phyloP scores from a whole-genome alignment of 805 yeast species.

The Yarrowia osloensis region DNA sequence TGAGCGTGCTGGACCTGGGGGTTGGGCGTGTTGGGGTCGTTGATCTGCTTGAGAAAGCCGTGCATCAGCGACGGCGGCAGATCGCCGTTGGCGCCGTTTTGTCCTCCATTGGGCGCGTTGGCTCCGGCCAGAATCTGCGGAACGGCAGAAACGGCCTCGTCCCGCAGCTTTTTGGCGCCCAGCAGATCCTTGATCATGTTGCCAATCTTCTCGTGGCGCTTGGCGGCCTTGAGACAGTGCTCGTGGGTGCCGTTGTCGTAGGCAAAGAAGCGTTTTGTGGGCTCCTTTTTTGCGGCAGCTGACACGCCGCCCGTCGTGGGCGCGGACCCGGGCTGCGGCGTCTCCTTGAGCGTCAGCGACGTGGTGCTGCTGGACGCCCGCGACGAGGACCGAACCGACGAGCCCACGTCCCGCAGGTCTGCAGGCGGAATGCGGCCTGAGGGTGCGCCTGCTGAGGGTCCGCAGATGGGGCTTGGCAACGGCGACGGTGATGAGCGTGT shows the following conservation, averaged over 20 bases:
- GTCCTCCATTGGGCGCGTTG: background rate
- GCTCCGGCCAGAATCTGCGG: constrained; percentile 21
- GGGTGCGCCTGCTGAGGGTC: background rate
- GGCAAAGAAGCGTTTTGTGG: constrained; percentile 36
- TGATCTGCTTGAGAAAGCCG: constrained; percentile 33
- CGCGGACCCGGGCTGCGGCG: background rate
- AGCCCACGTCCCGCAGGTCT: constrained; percentile 1
- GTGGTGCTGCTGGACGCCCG: constrained; percentile 2
- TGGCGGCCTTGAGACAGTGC: constrained; percentile 71
- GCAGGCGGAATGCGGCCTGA: background rate
- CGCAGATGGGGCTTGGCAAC: constrained; percentile 13
- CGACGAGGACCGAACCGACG: background rate
- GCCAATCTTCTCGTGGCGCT: constrained; percentile 48
- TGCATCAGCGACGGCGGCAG: constrained; percentile 29
- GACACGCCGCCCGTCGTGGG: background rate
- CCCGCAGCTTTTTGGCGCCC: constrained; percentile 32
- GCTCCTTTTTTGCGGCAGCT: constrained; percentile 11
- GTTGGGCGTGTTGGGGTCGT: constrained; percentile 38
- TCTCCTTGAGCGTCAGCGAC: constrained; percentile 18
- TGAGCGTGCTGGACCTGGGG: constrained; percentile 32
- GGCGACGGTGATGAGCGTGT: constrained; percentile 5
- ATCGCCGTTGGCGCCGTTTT: background rate
- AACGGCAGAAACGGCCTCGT: constrained; percentile 31
- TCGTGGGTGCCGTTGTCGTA: constrained; percentile 67
- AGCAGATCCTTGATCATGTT: constrained; percentile 34